These are phyloP conservation scores for Kurtzmaniella cleridarum DNA, from an alignment of 805 yeast species.

Conservation along the genomic window DNA sequence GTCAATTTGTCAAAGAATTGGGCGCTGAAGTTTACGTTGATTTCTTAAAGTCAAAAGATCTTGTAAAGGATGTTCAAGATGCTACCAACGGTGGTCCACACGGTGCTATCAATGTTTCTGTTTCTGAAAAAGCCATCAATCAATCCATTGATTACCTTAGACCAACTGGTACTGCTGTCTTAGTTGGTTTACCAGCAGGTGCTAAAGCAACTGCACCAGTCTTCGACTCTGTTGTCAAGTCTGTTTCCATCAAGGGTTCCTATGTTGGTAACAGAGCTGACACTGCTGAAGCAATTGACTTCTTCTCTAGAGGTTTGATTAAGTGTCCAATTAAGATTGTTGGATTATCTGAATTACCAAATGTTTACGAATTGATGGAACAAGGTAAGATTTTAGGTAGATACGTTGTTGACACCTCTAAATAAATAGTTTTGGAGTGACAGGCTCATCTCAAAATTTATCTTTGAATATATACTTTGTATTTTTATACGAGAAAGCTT, in stretches of 20 bases:
- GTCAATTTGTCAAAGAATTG: slow-evolving; percentile 45
- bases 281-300: slow-evolving; percentile 40
- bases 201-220: slow-evolving; percentile 36
- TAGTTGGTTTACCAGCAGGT: slow-evolving; percentile 43
- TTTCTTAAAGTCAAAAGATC: slow-evolving; percentile 46
- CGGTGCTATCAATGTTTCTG: slow-evolving; percentile 44
- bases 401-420: slow-evolving; percentile 39
- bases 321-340: slow-evolving; percentile 38
- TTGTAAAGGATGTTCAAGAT: slow-evolving; percentile 37
- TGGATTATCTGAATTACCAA: slow-evolving; percentile 36
- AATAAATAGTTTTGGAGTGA: slow-evolving; percentile 13
- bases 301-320: slow-evolving; percentile 39
- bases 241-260: slow-evolving; percentile 36
- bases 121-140: slow-evolving; percentile 44
- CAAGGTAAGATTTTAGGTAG: slow-evolving; percentile 39
- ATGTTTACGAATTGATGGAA: slow-evolving; percentile 36
- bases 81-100: slow-evolving; percentile 62
- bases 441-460: too few relatives aligned
- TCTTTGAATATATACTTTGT: too few relatives aligned
- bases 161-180: slow-evolving; percentile 37
- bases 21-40: slow-evolving; percentile 66
- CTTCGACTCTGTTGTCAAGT: slow-evolving; percentile 36
- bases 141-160: slow-evolving; percentile 41
- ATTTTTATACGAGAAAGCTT: too few relatives aligned
- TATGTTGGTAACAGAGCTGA: slow-evolving; percentile 45